phyloP scores from a whole-genome alignment of 192 early-diverging fungal species.

The Lunasporangiospora selenospora region DNA sequence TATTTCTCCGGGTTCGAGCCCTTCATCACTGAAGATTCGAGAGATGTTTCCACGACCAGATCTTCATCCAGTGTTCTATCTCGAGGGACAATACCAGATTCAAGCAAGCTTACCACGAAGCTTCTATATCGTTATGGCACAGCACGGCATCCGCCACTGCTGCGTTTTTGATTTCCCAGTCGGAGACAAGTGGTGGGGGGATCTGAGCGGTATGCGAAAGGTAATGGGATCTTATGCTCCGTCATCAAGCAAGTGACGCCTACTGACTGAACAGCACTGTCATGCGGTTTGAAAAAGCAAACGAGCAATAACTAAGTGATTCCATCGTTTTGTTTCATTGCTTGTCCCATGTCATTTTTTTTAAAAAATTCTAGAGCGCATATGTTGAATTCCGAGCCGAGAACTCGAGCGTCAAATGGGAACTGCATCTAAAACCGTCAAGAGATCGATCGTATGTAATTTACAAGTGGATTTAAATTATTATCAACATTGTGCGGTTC shows the following conservation, averaged over 20 bases:
- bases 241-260: too few relatives aligned
- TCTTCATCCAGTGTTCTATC: constrained; percentile 42
- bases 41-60: constrained; percentile 49
- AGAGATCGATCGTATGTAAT: constrained; percentile 61
- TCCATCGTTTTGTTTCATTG: not conserved
- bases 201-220: constrained; percentile 69
- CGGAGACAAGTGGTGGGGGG: constrained; percentile 65
- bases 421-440: constrained; percentile 74
- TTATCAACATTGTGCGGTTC: not conserved
- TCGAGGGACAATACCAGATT: constrained; percentile 54
- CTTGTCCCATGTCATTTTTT: not conserved
- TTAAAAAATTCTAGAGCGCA: constrained; percentile 44
- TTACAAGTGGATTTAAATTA: not conserved
- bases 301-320: constrained; percentile 2
- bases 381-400: constrained; percentile 59
- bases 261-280: too few relatives aligned
- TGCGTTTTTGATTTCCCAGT: constrained; percentile 71
- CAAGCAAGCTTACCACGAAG: constrained; percentile 54
- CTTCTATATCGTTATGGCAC: constrained; percentile 66
- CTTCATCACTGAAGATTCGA: constrained; percentile 46
- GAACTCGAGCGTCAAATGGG: constrained; percentile 58
- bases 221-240: too few relatives aligned
- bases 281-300: too few relatives aligned
- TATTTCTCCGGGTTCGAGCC: constrained; percentile 15
- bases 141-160: constrained; percentile 53